Percentiles rank a stretch among this genome's conserved stretches.
These are phyloP conservation scores for Kazachstania viticola DNA, from an alignment of 805 yeast species.

Conservation along the genomic window DNA sequence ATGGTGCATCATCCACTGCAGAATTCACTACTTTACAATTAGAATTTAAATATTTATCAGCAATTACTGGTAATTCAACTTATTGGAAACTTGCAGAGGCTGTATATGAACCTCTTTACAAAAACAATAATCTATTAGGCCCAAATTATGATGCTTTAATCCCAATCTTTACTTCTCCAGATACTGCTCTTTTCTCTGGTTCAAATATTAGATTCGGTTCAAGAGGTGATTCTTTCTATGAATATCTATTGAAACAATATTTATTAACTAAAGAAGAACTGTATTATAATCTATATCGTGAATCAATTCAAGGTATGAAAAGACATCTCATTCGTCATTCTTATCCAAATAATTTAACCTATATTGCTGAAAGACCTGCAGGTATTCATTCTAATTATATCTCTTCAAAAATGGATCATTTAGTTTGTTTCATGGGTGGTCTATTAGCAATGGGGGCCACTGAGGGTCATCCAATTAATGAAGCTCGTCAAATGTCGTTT, in stretches of 20 bases:
- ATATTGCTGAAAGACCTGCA: conserved; percentile 62
- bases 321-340: conserved; percentile 51
- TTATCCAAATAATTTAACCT: conserved; percentile 50
- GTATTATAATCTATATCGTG: conserved; percentile 65
- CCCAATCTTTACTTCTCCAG: conserved; percentile 71
- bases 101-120: conserved; percentile 59
- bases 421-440: conserved; percentile 88
- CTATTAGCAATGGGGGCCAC: conserved; percentile 84
- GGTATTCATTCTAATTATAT: conserved; percentile 44
- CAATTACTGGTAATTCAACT: conserved; percentile 63
- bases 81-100: conserved; percentile 75
- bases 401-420: conserved; percentile 78
- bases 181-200: conserved; percentile 58
- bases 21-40: conserved; percentile 81
- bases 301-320: conserved; percentile 67
- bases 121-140: conserved; percentile 31
- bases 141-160: conserved; percentile 51
- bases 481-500: conserved; percentile 40
- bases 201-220: conserved; percentile 69
- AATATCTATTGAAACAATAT: conserved; percentile 76
- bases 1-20: conserved; percentile 80
- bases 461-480: conserved; percentile 44
- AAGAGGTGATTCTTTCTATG: conserved; percentile 89
- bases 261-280: conserved; percentile 57
- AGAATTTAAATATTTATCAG: conserved; percentile 73